Conservation (phyloP, 2,329 filamentous ascomycete species). For the Bertia moriformis region DNA sequence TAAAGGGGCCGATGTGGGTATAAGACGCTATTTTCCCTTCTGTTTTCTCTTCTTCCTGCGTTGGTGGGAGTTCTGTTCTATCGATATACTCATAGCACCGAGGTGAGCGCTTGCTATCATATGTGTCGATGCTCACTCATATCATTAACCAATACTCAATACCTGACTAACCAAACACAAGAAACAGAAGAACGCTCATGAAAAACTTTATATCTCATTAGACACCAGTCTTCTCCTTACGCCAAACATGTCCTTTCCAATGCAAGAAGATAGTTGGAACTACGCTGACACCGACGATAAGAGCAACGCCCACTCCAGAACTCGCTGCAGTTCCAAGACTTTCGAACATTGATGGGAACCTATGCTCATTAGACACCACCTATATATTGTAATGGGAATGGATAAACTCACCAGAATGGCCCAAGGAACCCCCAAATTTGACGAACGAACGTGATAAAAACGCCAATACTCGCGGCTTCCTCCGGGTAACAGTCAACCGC, state of each 20-base stretch:
- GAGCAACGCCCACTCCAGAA: not conserved
- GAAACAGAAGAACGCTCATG: too few species aligned
- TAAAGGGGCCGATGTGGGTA: too few species aligned
- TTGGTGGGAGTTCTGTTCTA: too few species aligned
- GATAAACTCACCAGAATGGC: conserved; percentile 19
- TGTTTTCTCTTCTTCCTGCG: too few species aligned
- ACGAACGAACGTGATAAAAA: conserved; percentile 40
- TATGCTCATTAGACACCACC: conserved; percentile 13
- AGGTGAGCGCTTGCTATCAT: too few species aligned
- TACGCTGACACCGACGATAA: not conserved
- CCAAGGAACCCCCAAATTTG: conserved; percentile 37
- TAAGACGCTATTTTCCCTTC: too few species aligned
- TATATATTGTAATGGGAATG: conserved; percentile 16
- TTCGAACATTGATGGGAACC: conserved; percentile 1
- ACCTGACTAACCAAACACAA: too few species aligned
- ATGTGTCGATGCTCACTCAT: too few species aligned
- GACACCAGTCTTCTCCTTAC: too few species aligned
- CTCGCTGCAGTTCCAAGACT: not conserved
- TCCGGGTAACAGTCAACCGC: conserved; percentile 40
- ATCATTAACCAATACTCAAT: too few species aligned
- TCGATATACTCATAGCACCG: too few species aligned
- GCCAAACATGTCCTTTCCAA: not conserved
- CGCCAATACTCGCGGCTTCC: conserved; percentile 36
- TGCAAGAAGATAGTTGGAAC: not conserved
- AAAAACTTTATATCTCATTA: too few species aligned